Conservation (phyloP, 805 yeast genomes). For the Lipomyces chichibuensis region DNA sequence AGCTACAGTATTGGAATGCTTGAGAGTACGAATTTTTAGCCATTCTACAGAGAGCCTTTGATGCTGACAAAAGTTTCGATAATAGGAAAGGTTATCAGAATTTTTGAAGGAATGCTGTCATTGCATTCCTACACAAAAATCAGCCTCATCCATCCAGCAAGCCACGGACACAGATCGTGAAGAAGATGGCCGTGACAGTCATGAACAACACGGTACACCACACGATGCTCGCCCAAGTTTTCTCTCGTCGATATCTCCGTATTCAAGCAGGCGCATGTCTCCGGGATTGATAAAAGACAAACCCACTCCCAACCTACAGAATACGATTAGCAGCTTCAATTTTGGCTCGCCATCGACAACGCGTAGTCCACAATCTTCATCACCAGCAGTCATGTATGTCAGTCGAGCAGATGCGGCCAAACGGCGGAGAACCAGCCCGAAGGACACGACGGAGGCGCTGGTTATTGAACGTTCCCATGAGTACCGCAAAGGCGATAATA, state of each 20-base stretch:
- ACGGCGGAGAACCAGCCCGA: not conserved
- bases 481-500: not conserved
- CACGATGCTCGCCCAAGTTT: not conserved
- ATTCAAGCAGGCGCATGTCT: not conserved
- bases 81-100: conserved; percentile 48
- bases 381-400: not conserved
- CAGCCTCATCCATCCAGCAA: not conserved
- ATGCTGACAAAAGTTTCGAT: not conserved
- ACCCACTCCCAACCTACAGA: not conserved
- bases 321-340: not conserved
- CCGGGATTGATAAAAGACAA: not conserved
- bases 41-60: not conserved
- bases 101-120: conserved; percentile 52
- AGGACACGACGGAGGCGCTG: not conserved
- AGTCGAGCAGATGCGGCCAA: not conserved
- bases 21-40: conserved; percentile 41
- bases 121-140: conserved; percentile 43
- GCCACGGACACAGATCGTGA: not conserved
- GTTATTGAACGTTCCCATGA: not conserved
- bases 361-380: not conserved
- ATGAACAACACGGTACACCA: not conserved
- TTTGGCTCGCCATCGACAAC: not conserved
- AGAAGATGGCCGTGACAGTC: not conserved
- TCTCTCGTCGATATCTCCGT: not conserved
- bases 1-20: conserved; percentile 54